Base-by-base conservation (phyloP, 2,329 filamentous ascomycete species). In the Chaetomium olivaceum region DNA sequence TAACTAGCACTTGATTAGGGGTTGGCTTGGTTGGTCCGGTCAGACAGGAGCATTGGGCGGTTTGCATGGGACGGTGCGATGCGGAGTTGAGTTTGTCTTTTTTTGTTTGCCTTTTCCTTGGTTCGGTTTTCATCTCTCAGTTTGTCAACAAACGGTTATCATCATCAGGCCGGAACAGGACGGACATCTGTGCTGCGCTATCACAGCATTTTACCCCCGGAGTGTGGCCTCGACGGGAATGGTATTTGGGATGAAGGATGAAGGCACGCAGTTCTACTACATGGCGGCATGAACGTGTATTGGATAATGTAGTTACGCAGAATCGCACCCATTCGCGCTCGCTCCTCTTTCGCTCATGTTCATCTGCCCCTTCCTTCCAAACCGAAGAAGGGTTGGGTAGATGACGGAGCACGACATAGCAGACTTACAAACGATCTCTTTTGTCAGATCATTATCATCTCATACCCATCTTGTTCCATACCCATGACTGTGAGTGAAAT, bases 291-390 rank as follows among this genome's bases (percentile, higher is more conserved):
- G 59, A 51, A 61, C 23, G 33, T 62, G 51, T 62, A 62, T 62
- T 54, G 60, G 60, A 55, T 61, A 62, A 62, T 62, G 50, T 62
- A 62, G 60, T 62, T 55, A 62, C 60, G 50, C 59, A 54, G 9
- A 43, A 62, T 50, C 27, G 51, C 36, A 43, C 39, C 16, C 39
- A 43, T 19, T 8, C n/a, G 39, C 39, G 39, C 16, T 43, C 16
- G 60, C 48, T 27, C 33, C 48, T 43, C 23, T 43, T 14, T 33
- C 36, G 39, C 23, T n/a, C 27, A 31, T 50, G 25, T 21, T n/a
- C 39, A 19, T 33, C 33, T 9, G 23, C 43, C 12, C 12, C 29
- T 52, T n/a, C 23, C 9, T 25, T 23, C 43, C 8, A 8, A 16
- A 16, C 2, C 46, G 16, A 29, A 29, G 39, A 39, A 46, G 19